A percentile compares a stretch with the other conserved stretches of the same genome.
Evolutionary conservation across 2,329 filamentous ascomycete genomes (phyloP).

Genomic region (Pestalotiopsis sp.): DNA sequence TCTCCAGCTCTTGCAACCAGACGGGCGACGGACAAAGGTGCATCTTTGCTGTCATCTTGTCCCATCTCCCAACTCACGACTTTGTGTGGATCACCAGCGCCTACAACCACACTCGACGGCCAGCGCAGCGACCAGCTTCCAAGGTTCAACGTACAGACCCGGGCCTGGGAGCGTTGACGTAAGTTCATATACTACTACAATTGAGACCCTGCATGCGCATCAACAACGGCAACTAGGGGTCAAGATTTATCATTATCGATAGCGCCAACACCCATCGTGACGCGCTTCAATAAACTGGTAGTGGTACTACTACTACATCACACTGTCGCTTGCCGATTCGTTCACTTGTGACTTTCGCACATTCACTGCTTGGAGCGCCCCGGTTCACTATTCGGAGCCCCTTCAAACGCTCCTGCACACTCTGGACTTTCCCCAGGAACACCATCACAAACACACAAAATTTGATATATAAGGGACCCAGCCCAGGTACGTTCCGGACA

Average conservation of each 20-base stretch:
- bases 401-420: not conserved
- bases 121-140: not conserved
- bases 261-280: not conserved
- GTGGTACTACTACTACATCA: not conserved
- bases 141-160: not conserved
- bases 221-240: not conserved
- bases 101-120: not conserved
- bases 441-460: not conserved
- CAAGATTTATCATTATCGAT: not conserved
- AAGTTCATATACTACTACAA: not conserved
- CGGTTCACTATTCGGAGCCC: not conserved
- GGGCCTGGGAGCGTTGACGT: not conserved
- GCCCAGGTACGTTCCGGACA: not conserved
- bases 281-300: not conserved
- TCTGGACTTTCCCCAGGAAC: not conserved
- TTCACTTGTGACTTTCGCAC: not conserved
- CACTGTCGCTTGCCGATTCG: not conserved
- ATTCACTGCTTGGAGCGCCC: not conserved
- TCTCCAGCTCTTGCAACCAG: not conserved
- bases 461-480: not conserved
- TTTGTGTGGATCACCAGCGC: not conserved
- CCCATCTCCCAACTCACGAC: not conserved
- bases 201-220: not conserved
- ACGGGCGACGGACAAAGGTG: not conserved
- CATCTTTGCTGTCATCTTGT: not conserved